Evolutionary conservation across 176 grass and related monocot genomes (phyloP).

Genomic region (Poa pratensis): DNA sequence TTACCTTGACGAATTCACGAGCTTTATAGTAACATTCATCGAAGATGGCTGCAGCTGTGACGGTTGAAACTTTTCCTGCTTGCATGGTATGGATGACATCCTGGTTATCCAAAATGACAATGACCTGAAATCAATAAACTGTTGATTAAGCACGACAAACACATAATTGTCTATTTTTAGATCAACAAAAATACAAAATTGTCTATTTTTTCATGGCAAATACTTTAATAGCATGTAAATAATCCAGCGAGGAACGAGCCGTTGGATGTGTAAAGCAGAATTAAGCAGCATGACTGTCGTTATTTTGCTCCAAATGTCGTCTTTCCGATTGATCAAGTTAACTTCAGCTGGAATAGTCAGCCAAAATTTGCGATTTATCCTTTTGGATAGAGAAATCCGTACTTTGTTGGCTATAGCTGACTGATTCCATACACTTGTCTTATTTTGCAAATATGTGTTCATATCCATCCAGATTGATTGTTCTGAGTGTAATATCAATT

Average conservation of each 20-base stretch:
- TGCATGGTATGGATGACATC: too few relatives aligned
- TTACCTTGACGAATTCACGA: too few relatives aligned
- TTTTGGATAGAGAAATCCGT: not conserved
- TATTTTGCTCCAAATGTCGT: not conserved
- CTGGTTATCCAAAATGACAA: too few relatives aligned
- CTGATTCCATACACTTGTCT: not conserved
- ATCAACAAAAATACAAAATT: too few relatives aligned
- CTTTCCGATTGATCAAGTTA: not conserved
- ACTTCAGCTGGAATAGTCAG: not conserved
- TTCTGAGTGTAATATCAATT: not conserved
- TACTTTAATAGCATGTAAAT: too few relatives aligned
- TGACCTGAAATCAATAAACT: too few relatives aligned
- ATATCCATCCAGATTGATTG: not conserved
- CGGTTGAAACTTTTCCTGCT: too few relatives aligned
- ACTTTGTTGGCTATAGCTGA: not conserved
- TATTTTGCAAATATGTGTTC: not conserved
- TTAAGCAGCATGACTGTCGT: not conserved
- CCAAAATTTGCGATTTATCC: not conserved
- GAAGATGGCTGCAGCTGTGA: too few relatives aligned
- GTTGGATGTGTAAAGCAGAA: not conserved
- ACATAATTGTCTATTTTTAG: too few relatives aligned
- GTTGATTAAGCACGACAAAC: too few relatives aligned
- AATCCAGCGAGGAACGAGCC: not conserved
- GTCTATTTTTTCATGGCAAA: too few relatives aligned
- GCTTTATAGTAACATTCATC: too few relatives aligned